A percentile compares a stretch with the other conserved stretches of the same genome.
phyloP scores from a whole-genome alignment of 495 filamentous ascomycete species.

The Polyplosphaeria fusca region DNA sequence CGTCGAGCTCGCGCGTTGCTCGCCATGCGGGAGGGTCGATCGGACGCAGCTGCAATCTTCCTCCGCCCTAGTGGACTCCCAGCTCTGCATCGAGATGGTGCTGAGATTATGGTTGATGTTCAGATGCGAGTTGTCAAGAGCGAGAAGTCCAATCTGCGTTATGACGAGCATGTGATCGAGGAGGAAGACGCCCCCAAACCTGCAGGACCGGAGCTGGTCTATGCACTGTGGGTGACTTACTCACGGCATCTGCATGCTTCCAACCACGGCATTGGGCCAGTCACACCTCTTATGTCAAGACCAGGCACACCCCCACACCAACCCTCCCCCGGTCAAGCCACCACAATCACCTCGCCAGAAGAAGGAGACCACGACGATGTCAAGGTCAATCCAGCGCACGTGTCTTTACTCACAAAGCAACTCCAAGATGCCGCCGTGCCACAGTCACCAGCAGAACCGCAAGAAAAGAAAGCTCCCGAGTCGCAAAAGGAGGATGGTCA shows the following conservation, averaged over 20 bases:
- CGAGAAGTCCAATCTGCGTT: conserved; percentile 53
- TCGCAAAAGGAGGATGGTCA: conserved; percentile 29
- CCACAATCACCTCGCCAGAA: conserved; percentile 38
- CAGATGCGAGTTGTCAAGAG: conserved; percentile 95
- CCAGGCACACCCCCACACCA: conserved; percentile 65
- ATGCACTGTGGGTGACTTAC: conserved; percentile 95
- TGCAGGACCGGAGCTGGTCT: conserved; percentile 66
- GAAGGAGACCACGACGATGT: conserved; percentile 11
- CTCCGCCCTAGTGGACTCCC: conserved; percentile 75
- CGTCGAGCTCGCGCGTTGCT: conserved; percentile 81
- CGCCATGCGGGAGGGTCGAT: conserved; percentile 73
- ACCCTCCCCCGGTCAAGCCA: conserved; percentile 72
- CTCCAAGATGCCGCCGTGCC: conserved; percentile 58
- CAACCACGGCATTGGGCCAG: conserved; percentile 52
- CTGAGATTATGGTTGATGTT: conserved; percentile 86
- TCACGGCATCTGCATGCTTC: conserved; percentile 84
- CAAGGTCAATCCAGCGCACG: conserved; percentile 17
- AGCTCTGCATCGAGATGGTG: conserved; percentile 84
- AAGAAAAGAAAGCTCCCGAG: conserved; percentile 34
- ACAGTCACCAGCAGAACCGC: conserved; percentile 3
- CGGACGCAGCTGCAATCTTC: conserved; percentile 71
- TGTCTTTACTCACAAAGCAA: conserved; percentile 69
- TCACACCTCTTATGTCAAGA: conserved; percentile 59
- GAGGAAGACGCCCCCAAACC: conserved; percentile 48
- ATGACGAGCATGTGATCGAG: conserved; percentile 46